These are phyloP conservation scores for Lasiosphaeria hispida DNA, from an alignment of 495 filamentous ascomycete genomes.

Conservation along the genomic window DNA sequence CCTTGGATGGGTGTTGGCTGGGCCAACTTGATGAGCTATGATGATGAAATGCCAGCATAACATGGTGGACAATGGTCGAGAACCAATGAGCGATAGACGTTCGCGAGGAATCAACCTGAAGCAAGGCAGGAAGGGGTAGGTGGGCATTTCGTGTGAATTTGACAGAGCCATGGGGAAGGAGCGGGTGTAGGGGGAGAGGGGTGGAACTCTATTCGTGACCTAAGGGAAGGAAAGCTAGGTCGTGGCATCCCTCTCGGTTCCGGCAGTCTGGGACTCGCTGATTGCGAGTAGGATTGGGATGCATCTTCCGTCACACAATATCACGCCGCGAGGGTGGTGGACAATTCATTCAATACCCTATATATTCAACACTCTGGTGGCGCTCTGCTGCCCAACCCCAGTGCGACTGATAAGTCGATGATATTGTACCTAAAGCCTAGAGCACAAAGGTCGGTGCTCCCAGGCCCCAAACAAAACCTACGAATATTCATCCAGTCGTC, in stretches of 20 bases:
- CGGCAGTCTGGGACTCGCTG: constrained; percentile 4
- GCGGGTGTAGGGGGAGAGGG: not conserved
- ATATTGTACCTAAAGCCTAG: no score
- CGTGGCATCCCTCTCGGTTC: constrained; percentile 14
- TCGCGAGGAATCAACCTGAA: not conserved
- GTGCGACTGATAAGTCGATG: no score
- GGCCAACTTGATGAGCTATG: not conserved
- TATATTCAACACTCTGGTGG: not conserved
- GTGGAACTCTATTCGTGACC: no score
- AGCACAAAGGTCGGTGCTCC: no score
- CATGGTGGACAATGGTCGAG: not conserved
- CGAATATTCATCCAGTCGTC: no score
- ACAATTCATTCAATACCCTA: no score
- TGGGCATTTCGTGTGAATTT: no score
- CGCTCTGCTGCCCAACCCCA: no score
- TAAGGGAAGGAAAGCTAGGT: not conserved
- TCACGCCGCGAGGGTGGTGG: not conserved
- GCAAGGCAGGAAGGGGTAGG: not conserved
- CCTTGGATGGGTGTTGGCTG: no score
- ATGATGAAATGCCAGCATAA: not conserved
- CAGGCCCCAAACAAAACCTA: no score
- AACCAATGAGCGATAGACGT: not conserved
- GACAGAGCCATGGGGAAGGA: not conserved
- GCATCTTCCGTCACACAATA: constrained; percentile 2
- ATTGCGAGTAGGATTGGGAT: constrained; percentile 7